Percentiles rank a stretch among this genome's conserved stretches.
Conservation (phyloP, 2,329 filamentous ascomycete species). For the Phoma sp. region DNA sequence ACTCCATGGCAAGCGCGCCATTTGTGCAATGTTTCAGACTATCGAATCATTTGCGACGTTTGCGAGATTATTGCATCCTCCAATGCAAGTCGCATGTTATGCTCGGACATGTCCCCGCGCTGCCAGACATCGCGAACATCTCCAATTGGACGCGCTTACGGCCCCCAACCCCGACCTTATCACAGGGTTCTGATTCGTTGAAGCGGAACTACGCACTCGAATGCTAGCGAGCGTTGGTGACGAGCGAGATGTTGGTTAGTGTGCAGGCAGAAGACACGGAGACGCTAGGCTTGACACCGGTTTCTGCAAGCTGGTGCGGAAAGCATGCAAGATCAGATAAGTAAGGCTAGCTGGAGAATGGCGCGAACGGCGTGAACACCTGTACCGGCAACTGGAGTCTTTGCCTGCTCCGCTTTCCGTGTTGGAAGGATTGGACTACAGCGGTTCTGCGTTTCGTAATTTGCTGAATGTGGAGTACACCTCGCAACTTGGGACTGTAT, state of each 20-base stretch:
- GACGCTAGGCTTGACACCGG: slow-evolving; percentile 6
- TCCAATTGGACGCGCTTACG: slow-evolving; percentile 20
- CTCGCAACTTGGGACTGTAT: slow-evolving; percentile 14
- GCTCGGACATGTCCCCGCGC: slow-evolving; percentile 7
- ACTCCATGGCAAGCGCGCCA: background rate
- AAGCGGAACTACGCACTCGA: slow-evolving; percentile 3
- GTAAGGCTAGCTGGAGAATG: slow-evolving; percentile 12
- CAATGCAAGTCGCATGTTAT: slow-evolving; percentile 8
- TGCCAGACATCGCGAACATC: slow-evolving; percentile 12
- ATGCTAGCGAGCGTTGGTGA: background rate
- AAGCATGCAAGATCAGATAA: slow-evolving; percentile 2
- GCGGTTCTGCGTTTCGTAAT: slow-evolving; percentile 11
- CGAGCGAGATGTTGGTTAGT: background rate
- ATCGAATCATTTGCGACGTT: slow-evolving; percentile 6
- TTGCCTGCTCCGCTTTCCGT: slow-evolving; percentile 4
- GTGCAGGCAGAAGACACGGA: background rate
- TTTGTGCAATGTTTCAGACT: background rate
- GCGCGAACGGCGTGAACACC: slow-evolving; percentile 5
- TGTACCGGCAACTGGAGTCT: slow-evolving; percentile 4
- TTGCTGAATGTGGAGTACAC: slow-evolving; percentile 9
- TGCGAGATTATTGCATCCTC: slow-evolving; percentile 18
- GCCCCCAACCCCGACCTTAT: slow-evolving; percentile 14
- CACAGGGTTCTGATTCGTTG: slow-evolving; percentile 9
- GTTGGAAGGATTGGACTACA: slow-evolving; percentile 1
- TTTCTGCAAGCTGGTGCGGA: slow-evolving; percentile 8